These are phyloP conservation scores for Mycena sanguinolenta DNA, from an alignment of 768 basidiomycete genomes.

Conservation along the genomic window DNA sequence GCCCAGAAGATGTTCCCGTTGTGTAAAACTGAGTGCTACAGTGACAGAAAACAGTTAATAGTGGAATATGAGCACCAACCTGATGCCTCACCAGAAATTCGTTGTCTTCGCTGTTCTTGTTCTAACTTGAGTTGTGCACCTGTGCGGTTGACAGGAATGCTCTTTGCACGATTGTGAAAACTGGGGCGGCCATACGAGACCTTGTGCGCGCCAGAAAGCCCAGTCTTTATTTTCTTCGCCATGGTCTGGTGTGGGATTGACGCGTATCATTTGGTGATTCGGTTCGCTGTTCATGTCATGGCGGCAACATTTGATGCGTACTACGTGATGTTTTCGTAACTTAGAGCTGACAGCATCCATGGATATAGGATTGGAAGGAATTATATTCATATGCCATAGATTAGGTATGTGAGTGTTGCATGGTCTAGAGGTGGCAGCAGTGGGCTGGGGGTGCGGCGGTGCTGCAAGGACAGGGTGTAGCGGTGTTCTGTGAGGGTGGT, in stretches of 20 bases:
- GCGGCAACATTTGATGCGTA: neutral
- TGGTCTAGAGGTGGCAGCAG: no score
- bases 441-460: no score
- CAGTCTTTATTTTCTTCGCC: neutral
- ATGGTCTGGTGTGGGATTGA: neutral
- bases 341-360: no score
- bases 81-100: no score
- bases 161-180: neutral
- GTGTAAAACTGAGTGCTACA: constrained; percentile 2
- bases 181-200: constrained; percentile 8
- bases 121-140: neutral
- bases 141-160: neutral
- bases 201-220: neutral
- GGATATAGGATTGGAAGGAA: no score
- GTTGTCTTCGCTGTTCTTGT: neutral
- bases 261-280: neutral
- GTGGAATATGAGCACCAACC: neutral
- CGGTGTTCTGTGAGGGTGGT: no score
- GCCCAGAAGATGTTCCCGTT: constrained; percentile 10
- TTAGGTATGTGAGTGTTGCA: no score
- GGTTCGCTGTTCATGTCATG: no score
- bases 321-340: no score
- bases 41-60: neutral
- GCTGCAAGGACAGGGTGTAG: no score
- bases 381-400: no score